These are phyloP conservation scores for Chrysochromulina tobinii DNA, from an alignment of 78 protist species.

Conservation along the genomic window DNA sequence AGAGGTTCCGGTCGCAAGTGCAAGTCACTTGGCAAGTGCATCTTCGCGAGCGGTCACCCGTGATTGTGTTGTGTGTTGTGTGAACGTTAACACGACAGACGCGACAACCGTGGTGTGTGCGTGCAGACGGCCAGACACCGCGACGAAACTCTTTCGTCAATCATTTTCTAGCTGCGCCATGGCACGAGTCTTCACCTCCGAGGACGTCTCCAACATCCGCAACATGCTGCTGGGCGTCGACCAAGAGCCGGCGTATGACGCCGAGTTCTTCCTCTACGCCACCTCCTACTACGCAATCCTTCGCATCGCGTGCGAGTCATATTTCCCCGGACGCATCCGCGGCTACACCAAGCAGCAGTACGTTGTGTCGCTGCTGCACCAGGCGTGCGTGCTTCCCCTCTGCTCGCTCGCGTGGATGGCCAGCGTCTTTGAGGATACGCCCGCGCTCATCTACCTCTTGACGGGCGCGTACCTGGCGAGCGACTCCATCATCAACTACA, in stretches of 20 bases:
- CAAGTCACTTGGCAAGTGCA: too few species aligned
- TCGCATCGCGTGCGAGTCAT: not conserved
- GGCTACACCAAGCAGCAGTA: conserved; percentile 20
- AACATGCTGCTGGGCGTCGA: not conserved
- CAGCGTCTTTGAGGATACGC: not conserved
- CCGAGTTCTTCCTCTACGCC: not conserved
- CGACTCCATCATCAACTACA: conserved; percentile 1
- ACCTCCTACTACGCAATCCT: not conserved
- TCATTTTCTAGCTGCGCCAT: too few species aligned
- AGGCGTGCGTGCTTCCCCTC: not conserved
- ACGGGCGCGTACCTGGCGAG: not conserved
- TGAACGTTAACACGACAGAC: too few species aligned
- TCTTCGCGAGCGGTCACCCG: too few species aligned
- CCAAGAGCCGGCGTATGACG: not conserved
- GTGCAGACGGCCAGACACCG: too few species aligned
- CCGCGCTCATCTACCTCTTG: not conserved
- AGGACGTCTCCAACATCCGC: not conserved
- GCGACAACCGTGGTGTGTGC: too few species aligned
- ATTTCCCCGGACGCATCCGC: not conserved
- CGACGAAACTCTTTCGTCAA: too few species aligned
- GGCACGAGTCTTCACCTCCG: not conserved
- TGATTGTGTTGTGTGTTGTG: too few species aligned
- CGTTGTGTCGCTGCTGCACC: not conserved
- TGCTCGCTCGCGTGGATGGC: not conserved
- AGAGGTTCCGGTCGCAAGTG: too few species aligned